phyloP scores from a whole-genome alignment of 139 green algal genomes.

The Yamagishiella unicocca region DNA sequence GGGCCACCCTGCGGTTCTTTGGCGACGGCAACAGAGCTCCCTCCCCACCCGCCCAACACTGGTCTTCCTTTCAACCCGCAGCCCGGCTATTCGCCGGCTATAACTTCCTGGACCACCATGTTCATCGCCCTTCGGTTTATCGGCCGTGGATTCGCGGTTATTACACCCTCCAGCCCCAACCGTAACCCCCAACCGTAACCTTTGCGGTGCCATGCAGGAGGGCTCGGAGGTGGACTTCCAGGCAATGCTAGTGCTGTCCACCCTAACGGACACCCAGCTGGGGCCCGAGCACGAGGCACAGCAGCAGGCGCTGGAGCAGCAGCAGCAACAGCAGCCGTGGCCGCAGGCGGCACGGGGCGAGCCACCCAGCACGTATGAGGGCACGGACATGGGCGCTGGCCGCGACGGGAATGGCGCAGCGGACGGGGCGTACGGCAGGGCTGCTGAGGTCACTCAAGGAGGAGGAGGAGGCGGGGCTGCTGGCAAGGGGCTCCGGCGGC shows the following conservation, averaged over 20 bases:
- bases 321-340: neutral
- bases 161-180: too few relatives aligned
- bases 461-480: neutral
- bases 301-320: neutral
- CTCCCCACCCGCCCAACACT: too few relatives aligned
- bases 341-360: neutral
- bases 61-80: too few relatives aligned
- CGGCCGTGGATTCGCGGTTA: too few relatives aligned
- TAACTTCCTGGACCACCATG: too few relatives aligned
- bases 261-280: conserved; percentile 36
- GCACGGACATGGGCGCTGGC: neutral
- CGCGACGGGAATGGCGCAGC: neutral
- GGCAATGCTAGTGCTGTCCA: conserved; percentile 80
- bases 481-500: neutral
- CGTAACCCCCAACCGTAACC: too few relatives aligned
- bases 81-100: too few relatives aligned
- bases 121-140: too few relatives aligned
- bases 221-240: conserved; percentile 64
- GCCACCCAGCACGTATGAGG: neutral
- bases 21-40: too few relatives aligned
- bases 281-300: conserved; percentile 7
- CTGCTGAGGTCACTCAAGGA: neutral
- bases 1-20: too few relatives aligned
- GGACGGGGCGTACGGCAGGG: neutral
- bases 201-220: conserved; percentile 2